phyloP scores from a whole-genome alignment of 1,284 basidiomycete species.

The Grifola frondosa region DNA sequence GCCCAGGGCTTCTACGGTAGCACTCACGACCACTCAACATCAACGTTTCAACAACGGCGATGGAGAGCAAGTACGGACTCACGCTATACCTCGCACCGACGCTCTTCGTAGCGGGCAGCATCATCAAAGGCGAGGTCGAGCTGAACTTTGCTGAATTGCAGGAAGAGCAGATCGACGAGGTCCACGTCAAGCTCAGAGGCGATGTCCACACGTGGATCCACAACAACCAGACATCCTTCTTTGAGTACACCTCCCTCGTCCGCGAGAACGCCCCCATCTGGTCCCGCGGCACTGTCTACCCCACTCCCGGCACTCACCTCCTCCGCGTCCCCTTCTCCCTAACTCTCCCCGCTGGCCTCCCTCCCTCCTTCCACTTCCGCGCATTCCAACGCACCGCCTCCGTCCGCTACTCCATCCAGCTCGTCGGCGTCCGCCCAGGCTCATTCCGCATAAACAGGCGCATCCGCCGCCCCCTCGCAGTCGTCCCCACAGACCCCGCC shows the following conservation, averaged over 20 bases:
- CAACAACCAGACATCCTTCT: neutral
- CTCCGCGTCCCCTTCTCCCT: conserved; percentile 24
- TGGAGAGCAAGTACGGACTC: too few species aligned
- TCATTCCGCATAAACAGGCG: conserved; percentile 16
- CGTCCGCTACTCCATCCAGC: conserved; percentile 19
- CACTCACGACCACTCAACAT: too few species aligned
- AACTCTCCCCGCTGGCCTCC: conserved; percentile 17
- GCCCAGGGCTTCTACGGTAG: too few species aligned
- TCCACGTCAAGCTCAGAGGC: conserved; percentile 24
- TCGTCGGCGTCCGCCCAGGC: conserved; percentile 19
- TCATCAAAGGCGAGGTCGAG: conserved; percentile 20
- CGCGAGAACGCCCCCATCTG: conserved; percentile 18
- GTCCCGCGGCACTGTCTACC: conserved; percentile 19
- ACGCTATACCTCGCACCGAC: conserved; percentile 2
- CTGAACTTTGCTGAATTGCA: conserved; percentile 18
- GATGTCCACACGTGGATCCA: conserved; percentile 17
- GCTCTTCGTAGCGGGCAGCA: conserved; percentile 8
- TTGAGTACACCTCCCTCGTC: conserved; percentile 8
- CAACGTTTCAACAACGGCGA: too few species aligned
- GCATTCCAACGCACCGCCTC: conserved; percentile 1
- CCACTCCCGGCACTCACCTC: conserved; percentile 19
- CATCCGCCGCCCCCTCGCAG: conserved; percentile 12
- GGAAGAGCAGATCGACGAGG: conserved; percentile 22
- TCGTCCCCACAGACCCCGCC: conserved; percentile 18
- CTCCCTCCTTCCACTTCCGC: conserved; percentile 22